Percentiles rank a stretch among this genome's conserved stretches.
Evolutionary conservation across 2,329 filamentous ascomycete species (phyloP).

Genomic region (Aspergillus intermedius): DNA sequence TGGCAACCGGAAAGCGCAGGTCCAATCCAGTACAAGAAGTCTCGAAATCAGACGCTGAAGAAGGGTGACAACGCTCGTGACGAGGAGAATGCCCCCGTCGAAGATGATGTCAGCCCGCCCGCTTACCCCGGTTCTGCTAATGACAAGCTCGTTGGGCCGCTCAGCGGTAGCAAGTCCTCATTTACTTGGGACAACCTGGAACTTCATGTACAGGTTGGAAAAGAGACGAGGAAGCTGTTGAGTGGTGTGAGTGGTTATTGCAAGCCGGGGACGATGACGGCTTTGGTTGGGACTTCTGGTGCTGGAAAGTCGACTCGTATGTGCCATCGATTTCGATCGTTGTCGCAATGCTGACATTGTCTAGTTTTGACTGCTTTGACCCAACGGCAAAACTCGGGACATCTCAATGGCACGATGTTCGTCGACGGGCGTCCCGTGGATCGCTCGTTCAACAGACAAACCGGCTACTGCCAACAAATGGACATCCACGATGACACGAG

Average conservation of each 20-base stretch:
- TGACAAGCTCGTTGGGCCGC: constrained; percentile 19
- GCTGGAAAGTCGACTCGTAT: constrained; percentile 56
- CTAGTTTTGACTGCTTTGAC: constrained; percentile 66
- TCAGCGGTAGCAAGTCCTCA: constrained; percentile 51
- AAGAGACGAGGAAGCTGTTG: constrained; percentile 51
- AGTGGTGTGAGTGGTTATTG: constrained; percentile 65
- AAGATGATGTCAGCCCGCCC: constrained; percentile 12
- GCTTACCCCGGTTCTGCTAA: constrained; percentile 11
- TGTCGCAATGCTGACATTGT: constrained; percentile 2
- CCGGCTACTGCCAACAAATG: constrained; percentile 63
- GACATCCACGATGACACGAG: constrained; percentile 61
- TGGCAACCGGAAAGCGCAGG: constrained; percentile 56
- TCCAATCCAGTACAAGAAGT: constrained; percentile 60
- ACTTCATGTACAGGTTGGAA: constrained; percentile 60
- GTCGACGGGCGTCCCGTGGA: constrained; percentile 56
- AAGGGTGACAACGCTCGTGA: constrained; percentile 10
- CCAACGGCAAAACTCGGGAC: constrained; percentile 58
- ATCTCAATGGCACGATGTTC: constrained; percentile 55
- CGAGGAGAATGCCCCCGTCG: constrained; percentile 23
- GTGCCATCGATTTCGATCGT: background rate
- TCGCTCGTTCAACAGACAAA: constrained; percentile 56
- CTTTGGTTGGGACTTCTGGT: constrained; percentile 68
- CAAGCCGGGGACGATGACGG: constrained; percentile 69
- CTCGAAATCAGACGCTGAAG: constrained; percentile 28
- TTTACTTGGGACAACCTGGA: constrained; percentile 63